phyloP scores from a whole-genome alignment of 371 early-diverging fungal species.

The Phascolomyces articulosus region DNA sequence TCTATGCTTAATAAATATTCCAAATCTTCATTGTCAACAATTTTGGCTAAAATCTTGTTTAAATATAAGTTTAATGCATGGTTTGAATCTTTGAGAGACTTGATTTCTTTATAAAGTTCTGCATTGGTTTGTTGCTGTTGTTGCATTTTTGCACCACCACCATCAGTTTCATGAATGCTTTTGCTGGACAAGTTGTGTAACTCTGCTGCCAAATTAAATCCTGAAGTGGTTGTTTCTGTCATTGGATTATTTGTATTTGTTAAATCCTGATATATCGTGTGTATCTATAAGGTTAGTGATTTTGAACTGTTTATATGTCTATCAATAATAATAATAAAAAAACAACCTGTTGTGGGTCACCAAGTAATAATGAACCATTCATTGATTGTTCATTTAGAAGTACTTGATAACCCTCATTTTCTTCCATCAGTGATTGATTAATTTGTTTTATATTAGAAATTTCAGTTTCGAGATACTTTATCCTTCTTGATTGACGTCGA shows the following conservation, averaged over 20 bases:
- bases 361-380: not conserved
- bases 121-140: constrained; percentile 15
- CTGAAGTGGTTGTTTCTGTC: not conserved
- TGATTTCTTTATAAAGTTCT: constrained; percentile 51
- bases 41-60: constrained; percentile 65
- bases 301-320: no score
- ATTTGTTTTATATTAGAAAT: constrained; percentile 52
- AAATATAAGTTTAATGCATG: constrained; percentile 65
- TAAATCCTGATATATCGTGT: not conserved
- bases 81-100: constrained; percentile 58
- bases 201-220: constrained; percentile 57
- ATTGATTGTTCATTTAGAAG: not conserved
- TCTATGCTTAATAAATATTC: constrained; percentile 27
- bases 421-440: constrained; percentile 70
- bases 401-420: constrained; percentile 72
- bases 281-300: no score
- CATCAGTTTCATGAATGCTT: no score
- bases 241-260: not conserved
- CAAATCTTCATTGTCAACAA: constrained; percentile 35
- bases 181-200: constrained; percentile 39
- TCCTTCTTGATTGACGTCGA: constrained; percentile 23
- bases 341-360: constrained; percentile 10
- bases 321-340: no score
- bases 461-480: constrained; percentile 42
- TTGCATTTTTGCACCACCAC: constrained; percentile 6